Base-by-base conservation (phyloP, 495 filamentous ascomycete species). In the Hypoxylon fragiforme region DNA sequence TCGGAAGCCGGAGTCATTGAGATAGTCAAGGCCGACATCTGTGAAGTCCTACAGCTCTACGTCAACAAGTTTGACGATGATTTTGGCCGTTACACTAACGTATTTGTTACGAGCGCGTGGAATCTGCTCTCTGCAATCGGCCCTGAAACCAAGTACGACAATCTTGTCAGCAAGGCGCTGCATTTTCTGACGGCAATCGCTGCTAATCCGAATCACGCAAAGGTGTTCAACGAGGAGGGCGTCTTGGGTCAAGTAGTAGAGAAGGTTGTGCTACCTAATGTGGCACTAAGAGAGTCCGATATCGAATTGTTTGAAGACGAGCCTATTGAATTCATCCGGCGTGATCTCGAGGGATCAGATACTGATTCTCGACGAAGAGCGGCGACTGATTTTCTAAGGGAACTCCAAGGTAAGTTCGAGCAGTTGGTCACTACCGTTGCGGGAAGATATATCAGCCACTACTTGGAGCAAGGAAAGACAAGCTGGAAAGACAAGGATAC, bases 401-500 rank as follows among this genome's bases (percentile, higher is more conserved):
- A 88, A 54, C 79, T 99, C 37, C 85, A 96, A 47, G 85, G 89
- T 55, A 90, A 89, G 52, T 97, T 96, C 68, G 90, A 96, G 65
- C 72, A 74, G 28, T 72, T 86, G 1, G 94, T 97, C 41, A 96
- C 92, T 2, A 78, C 79, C 37, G 85, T 94, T 15, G 90, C 94
- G 7, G 81, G 83, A 22, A 80, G 80, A 50, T 97, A 96, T 71
- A 87, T 94, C 50, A 81, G 88, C 43, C 85, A 91, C 66, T 96
- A 94, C 63, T 71, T 81, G 20, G 80, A 82, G 57, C 73, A 87
- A 47, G 85, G 86, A 38, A 77, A 79, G 30, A 76, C 75, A 4
- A 89, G 94, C 66, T 99, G 95, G 95, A 95, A 89, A 71, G 83
- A 91, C 26, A 99, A 99, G 71, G 95, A 99, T 66, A 96, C 92